Percentiles rank a stretch among this genome's conserved stretches.
Evolutionary conservation across 2,329 filamentous ascomycete genomes (phyloP).

Genomic region (Aspergillus tamarii): DNA sequence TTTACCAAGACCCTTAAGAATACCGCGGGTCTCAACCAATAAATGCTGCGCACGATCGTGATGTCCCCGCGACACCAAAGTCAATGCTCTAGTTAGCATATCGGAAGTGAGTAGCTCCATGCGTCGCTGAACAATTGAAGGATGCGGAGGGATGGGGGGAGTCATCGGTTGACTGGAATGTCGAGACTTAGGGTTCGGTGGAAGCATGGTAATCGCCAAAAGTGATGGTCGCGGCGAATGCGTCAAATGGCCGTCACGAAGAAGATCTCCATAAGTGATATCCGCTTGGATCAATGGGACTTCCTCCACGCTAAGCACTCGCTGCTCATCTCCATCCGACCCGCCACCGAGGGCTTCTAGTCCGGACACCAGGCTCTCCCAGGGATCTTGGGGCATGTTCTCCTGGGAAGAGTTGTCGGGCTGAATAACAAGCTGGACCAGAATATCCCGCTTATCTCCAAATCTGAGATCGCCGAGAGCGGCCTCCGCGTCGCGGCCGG

Average conservation of each 20-base stretch:
- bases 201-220: constrained; percentile 90
- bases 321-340: constrained; percentile 81
- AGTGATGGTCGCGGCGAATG: constrained; percentile 88
- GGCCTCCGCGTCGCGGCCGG: constrained; percentile 90
- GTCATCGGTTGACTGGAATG: constrained; percentile 56
- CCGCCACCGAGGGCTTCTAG: constrained; percentile 89
- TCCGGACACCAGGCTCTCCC: constrained; percentile 96
- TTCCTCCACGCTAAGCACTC: constrained; percentile 85
- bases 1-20: constrained; percentile 93
- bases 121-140: constrained; percentile 89
- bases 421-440: constrained; percentile 90
- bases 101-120: constrained; percentile 98
- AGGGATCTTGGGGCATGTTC: constrained; percentile 85
- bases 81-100: constrained; percentile 92
- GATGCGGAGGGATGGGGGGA: constrained; percentile 91
- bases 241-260: constrained; percentile 81
- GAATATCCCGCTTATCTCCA: constrained; percentile 90
- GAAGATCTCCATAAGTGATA: constrained; percentile 87
- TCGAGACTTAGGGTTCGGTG: constrained; percentile 67
- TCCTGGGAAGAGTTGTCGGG: constrained; percentile 84
- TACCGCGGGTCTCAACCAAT: constrained; percentile 88
- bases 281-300: constrained; percentile 94
- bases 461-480: constrained; percentile 89
- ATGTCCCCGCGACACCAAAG: constrained; percentile 85
- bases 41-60: constrained; percentile 93